Evolutionary conservation across 768 basidiomycete genomes (phyloP).

Genomic region (Rhizopogon vesiculosus): DNA sequence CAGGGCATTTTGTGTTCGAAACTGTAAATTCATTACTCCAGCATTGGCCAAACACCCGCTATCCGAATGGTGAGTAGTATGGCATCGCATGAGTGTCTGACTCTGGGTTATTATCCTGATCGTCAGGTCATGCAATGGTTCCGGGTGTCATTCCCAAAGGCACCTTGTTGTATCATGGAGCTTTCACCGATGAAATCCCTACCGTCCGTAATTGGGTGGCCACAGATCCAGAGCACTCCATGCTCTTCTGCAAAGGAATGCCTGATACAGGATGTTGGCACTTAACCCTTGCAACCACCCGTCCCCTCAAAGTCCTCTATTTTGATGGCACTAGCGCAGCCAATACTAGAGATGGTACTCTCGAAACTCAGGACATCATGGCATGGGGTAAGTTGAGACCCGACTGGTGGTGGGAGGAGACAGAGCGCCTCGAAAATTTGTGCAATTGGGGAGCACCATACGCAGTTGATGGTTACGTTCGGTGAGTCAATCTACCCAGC

Average conservation of each 20-base stretch:
- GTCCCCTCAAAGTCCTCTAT: conserved; percentile 26
- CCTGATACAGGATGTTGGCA: conserved; percentile 12
- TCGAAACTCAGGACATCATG: conserved; percentile 44
- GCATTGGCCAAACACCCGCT: conserved; percentile 43
- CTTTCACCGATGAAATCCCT: conserved; percentile 17
- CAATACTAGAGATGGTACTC: conserved; percentile 23
- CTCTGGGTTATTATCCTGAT: background rate
- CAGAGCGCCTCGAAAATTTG: conserved; percentile 29
- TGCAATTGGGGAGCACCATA: conserved; percentile 40
- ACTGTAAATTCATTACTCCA: conserved; percentile 31
- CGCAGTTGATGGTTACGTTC: conserved; percentile 42
- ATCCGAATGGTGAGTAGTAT: conserved; percentile 34
- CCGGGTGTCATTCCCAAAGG: conserved; percentile 4
- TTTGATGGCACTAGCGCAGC: conserved; percentile 28
- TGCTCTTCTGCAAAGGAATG: conserved; percentile 28
- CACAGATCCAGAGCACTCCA: conserved; percentile 33
- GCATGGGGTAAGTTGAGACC: conserved; percentile 31
- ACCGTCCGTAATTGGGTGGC: conserved; percentile 29
- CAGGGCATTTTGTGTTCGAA: conserved; percentile 29
- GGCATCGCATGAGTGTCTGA: background rate
- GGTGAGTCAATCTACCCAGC: conserved; percentile 19
- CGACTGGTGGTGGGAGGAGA: conserved; percentile 23
- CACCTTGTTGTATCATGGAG: conserved; percentile 11
- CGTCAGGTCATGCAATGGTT: background rate
- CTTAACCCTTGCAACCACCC: conserved; percentile 10